phyloP scores from a whole-genome alignment of 495 filamentous ascomycete genomes.

The Penicillium cataractarum region DNA sequence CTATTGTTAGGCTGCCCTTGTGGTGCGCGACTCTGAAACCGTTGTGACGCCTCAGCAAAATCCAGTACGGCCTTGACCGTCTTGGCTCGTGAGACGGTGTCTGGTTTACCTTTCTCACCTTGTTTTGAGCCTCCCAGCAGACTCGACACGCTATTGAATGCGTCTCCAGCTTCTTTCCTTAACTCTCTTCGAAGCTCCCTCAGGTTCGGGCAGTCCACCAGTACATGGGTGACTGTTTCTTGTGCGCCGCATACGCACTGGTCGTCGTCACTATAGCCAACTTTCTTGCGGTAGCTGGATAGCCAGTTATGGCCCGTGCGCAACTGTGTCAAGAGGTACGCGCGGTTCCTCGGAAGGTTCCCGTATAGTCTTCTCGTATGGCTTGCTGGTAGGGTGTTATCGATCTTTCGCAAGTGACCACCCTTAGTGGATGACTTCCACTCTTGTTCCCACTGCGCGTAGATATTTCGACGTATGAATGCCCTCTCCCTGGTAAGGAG shows the following conservation, averaged over 20 bases:
- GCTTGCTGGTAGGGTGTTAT: constrained; percentile 15
- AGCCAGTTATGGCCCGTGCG: constrained; percentile 27
- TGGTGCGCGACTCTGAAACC: constrained; percentile 37
- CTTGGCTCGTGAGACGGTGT: constrained; percentile 25
- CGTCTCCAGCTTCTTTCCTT: constrained; percentile 22
- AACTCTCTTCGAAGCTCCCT: constrained; percentile 19
- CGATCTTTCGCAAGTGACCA: constrained; percentile 16
- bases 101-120: constrained; percentile 34
- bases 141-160: constrained; percentile 29
- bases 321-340: constrained; percentile 24
- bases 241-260: constrained; percentile 19
- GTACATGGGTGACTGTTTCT: constrained; percentile 23
- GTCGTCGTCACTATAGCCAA: constrained; percentile 22
- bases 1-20: constrained; percentile 30
- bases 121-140: constrained; percentile 29
- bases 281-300: constrained; percentile 14
- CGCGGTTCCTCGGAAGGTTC: constrained; percentile 14
- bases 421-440: constrained; percentile 19
- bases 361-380: constrained; percentile 23
- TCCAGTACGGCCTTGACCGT: constrained; percentile 31
- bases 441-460: constrained; percentile 19
- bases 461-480: constrained; percentile 6
- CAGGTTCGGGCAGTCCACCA: constrained; percentile 20
- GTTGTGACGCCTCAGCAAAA: constrained; percentile 36
- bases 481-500: constrained; percentile 21